Conservation (phyloP, 148 eudicot species). For the Rhododendron mucronatum region DNA sequence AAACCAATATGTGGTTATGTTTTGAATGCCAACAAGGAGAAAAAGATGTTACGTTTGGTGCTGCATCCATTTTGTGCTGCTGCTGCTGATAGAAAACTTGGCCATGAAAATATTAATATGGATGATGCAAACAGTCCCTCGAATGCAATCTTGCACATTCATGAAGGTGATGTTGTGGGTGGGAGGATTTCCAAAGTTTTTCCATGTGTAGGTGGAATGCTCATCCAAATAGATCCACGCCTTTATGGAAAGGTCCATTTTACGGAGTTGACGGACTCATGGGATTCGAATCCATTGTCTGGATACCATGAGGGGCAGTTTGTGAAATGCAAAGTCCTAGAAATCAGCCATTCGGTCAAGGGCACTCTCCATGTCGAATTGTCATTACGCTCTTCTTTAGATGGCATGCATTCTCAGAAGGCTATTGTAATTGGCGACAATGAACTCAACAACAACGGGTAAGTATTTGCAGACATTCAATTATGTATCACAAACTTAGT, state of each 20-base stretch:
- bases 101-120: slow-evolving; percentile 4
- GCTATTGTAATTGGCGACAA: neutral
- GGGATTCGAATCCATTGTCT: slow-evolving; percentile 69
- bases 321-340: slow-evolving; percentile 81
- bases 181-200: slow-evolving; percentile 80
- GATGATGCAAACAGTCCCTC: slow-evolving; percentile 17
- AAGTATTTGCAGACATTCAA: slow-evolving; percentile 15
- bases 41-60: slow-evolving; percentile 56
- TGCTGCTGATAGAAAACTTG: slow-evolving; percentile 20
- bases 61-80: slow-evolving; percentile 37
- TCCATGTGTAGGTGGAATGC: slow-evolving; percentile 81
- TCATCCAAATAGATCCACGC: slow-evolving; percentile 83
- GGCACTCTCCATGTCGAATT: slow-evolving; percentile 76
- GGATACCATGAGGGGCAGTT: slow-evolving; percentile 72
- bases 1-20: slow-evolving; percentile 53
- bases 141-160: slow-evolving; percentile 43
- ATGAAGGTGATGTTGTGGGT: slow-evolving; percentile 58
- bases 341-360: slow-evolving; percentile 43
- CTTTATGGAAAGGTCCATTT: slow-evolving; percentile 84
- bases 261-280: slow-evolving; percentile 60
- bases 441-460: slow-evolving; percentile 15
- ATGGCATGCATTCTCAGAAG: slow-evolving; percentile 18
- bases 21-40: slow-evolving; percentile 52
- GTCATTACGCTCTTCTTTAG: slow-evolving; percentile 52
- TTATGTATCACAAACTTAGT: neutral